phyloP scores from a whole-genome alignment of 768 basidiomycete genomes.

The Mycena galopus region DNA sequence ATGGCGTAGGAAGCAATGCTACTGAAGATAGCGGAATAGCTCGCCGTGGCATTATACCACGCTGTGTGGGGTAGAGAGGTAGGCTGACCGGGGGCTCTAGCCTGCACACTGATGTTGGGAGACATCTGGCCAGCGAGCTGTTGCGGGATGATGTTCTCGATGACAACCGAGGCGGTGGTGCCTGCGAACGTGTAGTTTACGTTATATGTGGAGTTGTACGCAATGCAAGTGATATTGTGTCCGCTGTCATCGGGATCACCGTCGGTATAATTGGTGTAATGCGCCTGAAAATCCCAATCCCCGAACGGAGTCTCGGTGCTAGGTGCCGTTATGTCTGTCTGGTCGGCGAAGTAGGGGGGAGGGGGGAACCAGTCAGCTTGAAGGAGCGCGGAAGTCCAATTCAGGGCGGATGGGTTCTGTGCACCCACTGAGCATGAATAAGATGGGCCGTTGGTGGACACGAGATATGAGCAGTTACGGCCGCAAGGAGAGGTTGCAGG shows the following conservation, averaged over 20 bases:
- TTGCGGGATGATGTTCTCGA: neutral
- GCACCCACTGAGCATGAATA: neutral
- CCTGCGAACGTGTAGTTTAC: constrained; percentile 17
- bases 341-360: neutral
- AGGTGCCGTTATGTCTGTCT: neutral
- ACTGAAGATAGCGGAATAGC: neutral
- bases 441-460: constrained; percentile 1
- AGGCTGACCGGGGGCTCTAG: neutral
- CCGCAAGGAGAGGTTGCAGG: too few species aligned
- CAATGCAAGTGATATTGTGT: constrained; percentile 4
- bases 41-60: constrained; percentile 6
- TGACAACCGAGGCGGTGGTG: neutral
- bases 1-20: neutral
- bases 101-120: too few species aligned
- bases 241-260: neutral
- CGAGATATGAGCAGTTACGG: constrained; percentile 15
- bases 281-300: constrained; percentile 14
- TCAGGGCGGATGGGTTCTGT: neutral
- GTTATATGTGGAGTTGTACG: constrained; percentile 21
- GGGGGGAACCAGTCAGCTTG: neutral
- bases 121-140: neutral
- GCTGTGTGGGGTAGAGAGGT: neutral
- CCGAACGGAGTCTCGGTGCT: neutral
- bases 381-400: neutral
- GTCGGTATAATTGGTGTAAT: neutral